A percentile compares a stretch with the other conserved stretches of the same genome.
These are phyloP conservation scores for Arthonia radiata DNA, from an alignment of 495 filamentous ascomycete species.

Conservation along the genomic window DNA sequence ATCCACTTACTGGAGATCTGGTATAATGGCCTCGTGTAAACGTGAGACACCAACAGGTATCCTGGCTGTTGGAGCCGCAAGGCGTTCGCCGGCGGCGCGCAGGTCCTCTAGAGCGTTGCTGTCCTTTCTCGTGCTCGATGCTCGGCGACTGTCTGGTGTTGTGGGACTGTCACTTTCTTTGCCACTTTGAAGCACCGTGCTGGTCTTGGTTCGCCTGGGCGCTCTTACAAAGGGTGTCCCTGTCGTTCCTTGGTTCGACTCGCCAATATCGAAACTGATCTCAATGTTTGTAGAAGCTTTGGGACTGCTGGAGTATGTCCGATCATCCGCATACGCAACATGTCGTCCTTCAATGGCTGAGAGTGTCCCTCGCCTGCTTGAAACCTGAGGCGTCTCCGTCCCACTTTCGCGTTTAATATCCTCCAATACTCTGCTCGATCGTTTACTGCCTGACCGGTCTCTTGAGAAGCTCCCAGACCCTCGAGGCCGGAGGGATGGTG, in stretches of 20 bases:
- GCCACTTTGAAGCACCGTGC: slow-evolving; percentile 6
- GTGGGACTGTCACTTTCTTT: slow-evolving; percentile 13
- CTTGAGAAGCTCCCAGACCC: too few relatives aligned
- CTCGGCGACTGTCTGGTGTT: slow-evolving; percentile 2
- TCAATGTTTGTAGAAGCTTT: too few relatives aligned
- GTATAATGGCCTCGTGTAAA: slow-evolving; percentile 17
- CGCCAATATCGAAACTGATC: too few relatives aligned
- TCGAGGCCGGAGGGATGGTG: too few relatives aligned
- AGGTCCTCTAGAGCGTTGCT: slow-evolving; percentile 2
- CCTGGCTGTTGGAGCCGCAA: slow-evolving; percentile 7
- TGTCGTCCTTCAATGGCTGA: too few relatives aligned
- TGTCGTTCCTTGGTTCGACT: slow-evolving; percentile 4
- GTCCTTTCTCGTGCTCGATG: slow-evolving; percentile 1
- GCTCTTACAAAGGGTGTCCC: slow-evolving; percentile 18
- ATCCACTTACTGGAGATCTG: slow-evolving; percentile 6
- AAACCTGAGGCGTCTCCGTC: too few relatives aligned
- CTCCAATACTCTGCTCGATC: too few relatives aligned
- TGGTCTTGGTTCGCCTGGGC: slow-evolving; percentile 5
- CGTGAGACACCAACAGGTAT: slow-evolving; percentile 17
- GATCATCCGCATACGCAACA: too few relatives aligned
- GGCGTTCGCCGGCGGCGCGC: neutral
- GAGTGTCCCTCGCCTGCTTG: too few relatives aligned
- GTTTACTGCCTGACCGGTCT: too few relatives aligned
- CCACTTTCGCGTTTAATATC: too few relatives aligned
- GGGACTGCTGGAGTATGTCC: too few relatives aligned